A percentile compares a stretch with the other conserved stretches of the same genome.
Conservation (phyloP, 768 basidiomycete species). For the Lentinula guzmanii region DNA sequence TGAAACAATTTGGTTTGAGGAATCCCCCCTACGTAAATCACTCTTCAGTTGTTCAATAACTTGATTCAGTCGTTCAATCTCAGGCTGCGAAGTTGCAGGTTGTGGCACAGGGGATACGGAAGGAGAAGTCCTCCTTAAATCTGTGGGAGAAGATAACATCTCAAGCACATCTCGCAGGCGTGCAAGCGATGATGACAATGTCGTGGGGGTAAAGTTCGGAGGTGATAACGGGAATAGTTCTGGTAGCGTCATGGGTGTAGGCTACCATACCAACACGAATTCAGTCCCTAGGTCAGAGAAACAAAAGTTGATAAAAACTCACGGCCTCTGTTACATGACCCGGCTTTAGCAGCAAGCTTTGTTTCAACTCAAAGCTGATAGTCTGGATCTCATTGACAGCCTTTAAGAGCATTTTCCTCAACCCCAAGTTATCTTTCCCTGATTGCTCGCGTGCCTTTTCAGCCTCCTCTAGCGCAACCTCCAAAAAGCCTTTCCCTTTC, state of each 20-base stretch:
- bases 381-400: conserved; percentile 62
- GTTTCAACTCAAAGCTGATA: conserved; percentile 31
- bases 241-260: conserved; percentile 29
- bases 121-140: conserved; percentile 12
- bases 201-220: conserved; percentile 41
- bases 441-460: conserved; percentile 61
- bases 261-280: not conserved
- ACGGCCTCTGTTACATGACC: conserved; percentile 46
- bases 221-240: conserved; percentile 53
- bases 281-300: conserved; percentile 6
- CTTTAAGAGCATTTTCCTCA: conserved; percentile 55
- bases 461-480: conserved; percentile 67
- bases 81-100: conserved; percentile 26
- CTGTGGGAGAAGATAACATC: conserved; percentile 19
- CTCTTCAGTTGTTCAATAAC: conserved; percentile 43
- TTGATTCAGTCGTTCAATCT: conserved; percentile 43
- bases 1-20: not conserved
- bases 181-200: conserved; percentile 36
- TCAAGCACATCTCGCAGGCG: conserved; percentile 32
- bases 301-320: conserved; percentile 11
- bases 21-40: conserved; percentile 48
- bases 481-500: conserved; percentile 52
- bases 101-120: conserved; percentile 12
- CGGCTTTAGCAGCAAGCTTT: conserved; percentile 29
- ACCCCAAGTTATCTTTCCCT: conserved; percentile 54